phyloP scores from a whole-genome alignment of 805 yeast genomes.

The Zygotorulaspora florentina region DNA sequence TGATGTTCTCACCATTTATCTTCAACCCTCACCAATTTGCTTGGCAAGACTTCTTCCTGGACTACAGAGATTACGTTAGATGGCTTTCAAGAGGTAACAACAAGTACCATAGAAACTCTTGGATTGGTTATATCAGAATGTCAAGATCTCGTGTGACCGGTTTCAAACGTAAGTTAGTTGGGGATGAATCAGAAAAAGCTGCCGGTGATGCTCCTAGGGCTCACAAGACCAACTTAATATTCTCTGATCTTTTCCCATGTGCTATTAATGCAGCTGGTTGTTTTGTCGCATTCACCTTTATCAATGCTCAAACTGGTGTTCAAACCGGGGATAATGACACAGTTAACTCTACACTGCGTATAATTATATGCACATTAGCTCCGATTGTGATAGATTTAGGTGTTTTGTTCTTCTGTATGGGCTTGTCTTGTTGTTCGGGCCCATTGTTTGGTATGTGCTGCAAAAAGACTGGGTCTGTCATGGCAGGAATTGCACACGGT shows the following conservation, averaged over 20 bases:
- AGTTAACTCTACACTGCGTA: slow-evolving; percentile 69
- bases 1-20: slow-evolving; percentile 86
- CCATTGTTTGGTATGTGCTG: slow-evolving; percentile 93
- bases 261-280: slow-evolving; percentile 72
- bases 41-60: slow-evolving; percentile 93
- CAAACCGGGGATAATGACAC: slow-evolving; percentile 40
- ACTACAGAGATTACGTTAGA: slow-evolving; percentile 88
- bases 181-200: slow-evolving; percentile 74
- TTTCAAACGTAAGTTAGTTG: slow-evolving; percentile 68
- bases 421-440: slow-evolving; percentile 94
- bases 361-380: slow-evolving; percentile 76
- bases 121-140: slow-evolving; percentile 81
- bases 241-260: slow-evolving; percentile 71
- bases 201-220: slow-evolving; percentile 85
- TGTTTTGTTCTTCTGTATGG: slow-evolving; percentile 69
- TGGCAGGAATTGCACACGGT: slow-evolving; percentile 95
- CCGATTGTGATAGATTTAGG: slow-evolving; percentile 92
- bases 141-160: slow-evolving; percentile 83
- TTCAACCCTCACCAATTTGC: slow-evolving; percentile 98
- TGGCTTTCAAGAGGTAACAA: slow-evolving; percentile 91
- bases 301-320: slow-evolving; percentile 86
- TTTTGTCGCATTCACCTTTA: slow-evolving; percentile 73
- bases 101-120: slow-evolving; percentile 82
- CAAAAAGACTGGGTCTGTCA: slow-evolving; percentile 92
- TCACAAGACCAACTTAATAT: slow-evolving; percentile 65